Evolutionary conservation across 768 basidiomycete species (phyloP), one percentile per base, ranked within the genome.

Genomic region (Xerocomus spinulosus): DNA sequence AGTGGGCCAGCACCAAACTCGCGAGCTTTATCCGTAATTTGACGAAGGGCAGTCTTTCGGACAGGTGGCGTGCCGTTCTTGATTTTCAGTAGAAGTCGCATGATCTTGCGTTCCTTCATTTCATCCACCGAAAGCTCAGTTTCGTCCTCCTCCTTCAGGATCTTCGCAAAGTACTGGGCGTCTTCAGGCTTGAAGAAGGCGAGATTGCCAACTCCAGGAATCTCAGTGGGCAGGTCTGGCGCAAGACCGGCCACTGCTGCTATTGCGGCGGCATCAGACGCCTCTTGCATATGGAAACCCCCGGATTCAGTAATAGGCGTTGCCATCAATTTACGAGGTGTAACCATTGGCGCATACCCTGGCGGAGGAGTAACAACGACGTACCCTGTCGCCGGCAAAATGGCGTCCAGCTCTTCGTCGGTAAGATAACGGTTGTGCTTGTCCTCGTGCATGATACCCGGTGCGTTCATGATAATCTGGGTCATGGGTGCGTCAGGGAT

Each of bases 31-130:
- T 99, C 96, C 14, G 96, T 98, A 60, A 99, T 98, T 64, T 98
- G 95, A 43, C 95, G 82, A 30, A 98, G 82, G 12, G 96, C 96
- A 2, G 95, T 92, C 70, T 99, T 99, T 49, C 96, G 86, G 50
- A 97, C 93, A 10, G 96, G 95, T 23, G 96, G 96, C 3, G 95
- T 98, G 41, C 96, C 96, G 63, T 98, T 99, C 77, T 99, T 98
- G 72, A 99, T 98, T 72, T 98, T 98, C 58, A 99, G 79, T 44
- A 99, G 74, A 20, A 99, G 72, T 21, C 96, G 86, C 94, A 98
- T 97, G 59, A 98, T 98, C 70, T 98, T 99, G 63, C 95, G 84
- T 72, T 98, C 96, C 72, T 99, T 99, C 83, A 98, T 88, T 73
- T 99, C 96, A 42, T 98, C 96, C 8, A 98, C 87, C 1, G 87